Conservation (phyloP, 768 basidiomycete genomes). For the Lactarius indigo region DNA sequence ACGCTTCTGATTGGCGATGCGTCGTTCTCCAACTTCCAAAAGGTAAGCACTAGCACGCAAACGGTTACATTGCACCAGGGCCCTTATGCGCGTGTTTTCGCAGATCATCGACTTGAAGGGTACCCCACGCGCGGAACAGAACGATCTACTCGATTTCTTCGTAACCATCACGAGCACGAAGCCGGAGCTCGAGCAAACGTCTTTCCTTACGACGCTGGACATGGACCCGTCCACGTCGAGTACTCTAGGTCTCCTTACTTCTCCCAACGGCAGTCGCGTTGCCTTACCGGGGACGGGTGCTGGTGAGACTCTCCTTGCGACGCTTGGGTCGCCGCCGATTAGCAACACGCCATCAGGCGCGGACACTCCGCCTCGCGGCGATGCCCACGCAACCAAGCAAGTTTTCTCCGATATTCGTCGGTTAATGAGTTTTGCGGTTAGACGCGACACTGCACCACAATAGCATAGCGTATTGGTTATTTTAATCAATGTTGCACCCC, state of each 20-base stretch:
- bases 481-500: background rate
- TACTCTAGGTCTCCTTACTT: slow-evolving; percentile 52
- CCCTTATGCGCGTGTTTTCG: background rate
- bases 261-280: slow-evolving; percentile 62
- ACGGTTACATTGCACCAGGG: background rate
- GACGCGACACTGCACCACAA: slow-evolving; percentile 55
- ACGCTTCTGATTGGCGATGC: slow-evolving; percentile 91
- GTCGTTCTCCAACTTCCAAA: slow-evolving; percentile 97
- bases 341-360: slow-evolving; percentile 63
- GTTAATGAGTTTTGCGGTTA: slow-evolving; percentile 84
- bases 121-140: slow-evolving; percentile 80
- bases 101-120: slow-evolving; percentile 96
- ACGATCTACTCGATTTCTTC: slow-evolving; percentile 87
- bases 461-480: slow-evolving; percentile 9
- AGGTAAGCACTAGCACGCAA: slow-evolving; percentile 47
- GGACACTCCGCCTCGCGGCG: slow-evolving; percentile 42
- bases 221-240: slow-evolving; percentile 77
- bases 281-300: slow-evolving; percentile 40
- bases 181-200: slow-evolving; percentile 80
- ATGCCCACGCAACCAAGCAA: slow-evolving; percentile 50
- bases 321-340: slow-evolving; percentile 57
- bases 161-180: slow-evolving; percentile 91
- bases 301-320: slow-evolving; percentile 57
- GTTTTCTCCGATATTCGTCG: slow-evolving; percentile 87
- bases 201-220: slow-evolving; percentile 90